Evolutionary conservation across 225 moss, liverwort and hornwort genomes (phyloP).

Genomic region (Polytrichum formosum): DNA sequence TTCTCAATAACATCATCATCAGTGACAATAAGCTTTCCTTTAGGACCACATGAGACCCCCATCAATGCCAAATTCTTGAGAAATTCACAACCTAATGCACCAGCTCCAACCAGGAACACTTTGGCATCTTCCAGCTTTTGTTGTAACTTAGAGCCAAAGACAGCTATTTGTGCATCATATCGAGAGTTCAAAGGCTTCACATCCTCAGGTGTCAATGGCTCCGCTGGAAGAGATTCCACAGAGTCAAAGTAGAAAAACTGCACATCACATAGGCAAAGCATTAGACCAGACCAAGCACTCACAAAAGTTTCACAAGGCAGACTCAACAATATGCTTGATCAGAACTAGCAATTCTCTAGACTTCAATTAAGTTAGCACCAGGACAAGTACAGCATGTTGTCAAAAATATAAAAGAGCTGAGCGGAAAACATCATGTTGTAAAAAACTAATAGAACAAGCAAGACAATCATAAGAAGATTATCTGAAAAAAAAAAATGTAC

Average conservation of each 20-base stretch:
- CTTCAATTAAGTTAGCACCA: no score
- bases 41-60: slow-evolving; percentile 75
- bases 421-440: no score
- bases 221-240: slow-evolving; percentile 74
- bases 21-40: slow-evolving; percentile 76
- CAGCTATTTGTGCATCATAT: slow-evolving; percentile 88
- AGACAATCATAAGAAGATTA: no score
- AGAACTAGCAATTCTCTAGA: no score
- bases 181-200: slow-evolving; percentile 75
- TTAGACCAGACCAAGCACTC: background rate
- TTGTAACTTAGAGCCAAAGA: slow-evolving; percentile 80
- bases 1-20: slow-evolving; percentile 98
- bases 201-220: slow-evolving; percentile 61
- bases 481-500: no score
- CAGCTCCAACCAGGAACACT: slow-evolving; percentile 83
- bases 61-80: slow-evolving; percentile 89
- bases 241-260: slow-evolving; percentile 96
- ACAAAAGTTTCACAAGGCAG: no score
- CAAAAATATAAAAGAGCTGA: no score
- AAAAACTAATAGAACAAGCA: no score
- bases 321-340: no score
- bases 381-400: no score
- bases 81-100: slow-evolving; percentile 92
- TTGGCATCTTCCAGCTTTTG: slow-evolving; percentile 70
- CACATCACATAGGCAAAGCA: background rate